Evolutionary conservation across 192 early-diverging fungal genomes (phyloP).

Genomic region (Dimargaris xerosporica): DNA sequence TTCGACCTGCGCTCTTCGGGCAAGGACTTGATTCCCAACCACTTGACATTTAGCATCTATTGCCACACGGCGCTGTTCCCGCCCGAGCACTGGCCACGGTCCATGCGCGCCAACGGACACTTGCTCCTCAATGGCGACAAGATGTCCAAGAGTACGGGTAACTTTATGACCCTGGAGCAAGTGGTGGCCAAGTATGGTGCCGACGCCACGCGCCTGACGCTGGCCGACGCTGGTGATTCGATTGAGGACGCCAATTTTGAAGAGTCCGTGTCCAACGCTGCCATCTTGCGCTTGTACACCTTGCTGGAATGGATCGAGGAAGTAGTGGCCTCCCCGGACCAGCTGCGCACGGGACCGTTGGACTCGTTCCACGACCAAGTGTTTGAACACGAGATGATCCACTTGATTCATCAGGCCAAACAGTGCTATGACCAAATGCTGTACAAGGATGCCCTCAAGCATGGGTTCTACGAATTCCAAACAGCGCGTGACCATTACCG

Average conservation of each 20-base stretch:
- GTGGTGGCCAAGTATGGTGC: conserved; percentile 78
- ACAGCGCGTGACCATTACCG: conserved; percentile 79
- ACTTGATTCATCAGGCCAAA: conserved; percentile 47
- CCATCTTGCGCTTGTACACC: conserved; percentile 80
- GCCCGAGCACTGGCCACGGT: conserved; percentile 72
- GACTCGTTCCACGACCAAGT: conserved; percentile 68
- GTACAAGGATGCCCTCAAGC: conserved; percentile 86
- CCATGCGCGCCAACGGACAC: conserved; percentile 84
- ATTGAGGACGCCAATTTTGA: conserved; percentile 99
- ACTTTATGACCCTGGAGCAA: conserved; percentile 76
- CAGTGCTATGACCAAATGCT: conserved; percentile 59
- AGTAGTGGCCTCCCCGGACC: conserved; percentile 33
- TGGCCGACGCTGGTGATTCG: conserved; percentile 91
- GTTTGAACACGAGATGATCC: conserved; percentile 84
- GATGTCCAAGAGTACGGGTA: conserved; percentile 98
- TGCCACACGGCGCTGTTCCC: conserved; percentile 94
- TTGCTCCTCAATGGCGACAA: conserved; percentile 89
- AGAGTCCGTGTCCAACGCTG: conserved; percentile 83
- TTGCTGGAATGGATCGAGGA: conserved; percentile 85
- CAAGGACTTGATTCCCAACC: conserved; percentile 96
- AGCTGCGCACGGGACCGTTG: conserved; percentile 29
- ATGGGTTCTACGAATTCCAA: conserved; percentile 80
- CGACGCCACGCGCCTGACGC: conserved; percentile 85
- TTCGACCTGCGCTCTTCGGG: conserved; percentile 90
- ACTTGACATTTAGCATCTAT: conserved; percentile 94